These are phyloP conservation scores for Lactarius akahatsu DNA, from an alignment of 768 basidiomycete genomes.

Conservation along the genomic window DNA sequence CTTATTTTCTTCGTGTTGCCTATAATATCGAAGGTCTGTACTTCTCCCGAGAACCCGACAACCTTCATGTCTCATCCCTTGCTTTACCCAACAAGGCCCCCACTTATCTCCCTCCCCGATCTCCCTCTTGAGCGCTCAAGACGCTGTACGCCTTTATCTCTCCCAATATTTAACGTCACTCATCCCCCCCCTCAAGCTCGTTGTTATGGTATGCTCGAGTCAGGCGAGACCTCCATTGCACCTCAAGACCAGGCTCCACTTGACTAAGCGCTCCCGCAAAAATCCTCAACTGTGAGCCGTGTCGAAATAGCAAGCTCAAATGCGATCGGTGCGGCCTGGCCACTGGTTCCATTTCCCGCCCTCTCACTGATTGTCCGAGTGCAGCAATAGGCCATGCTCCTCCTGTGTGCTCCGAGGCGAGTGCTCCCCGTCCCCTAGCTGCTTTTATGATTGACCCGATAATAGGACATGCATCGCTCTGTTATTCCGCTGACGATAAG, in stretches of 20 bases:
- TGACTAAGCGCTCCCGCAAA: slow-evolving; percentile 28
- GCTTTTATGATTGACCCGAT: slow-evolving; percentile 4
- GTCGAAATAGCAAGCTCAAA: slow-evolving; percentile 31
- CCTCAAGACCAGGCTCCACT: slow-evolving; percentile 24
- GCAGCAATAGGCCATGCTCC: slow-evolving; percentile 29
- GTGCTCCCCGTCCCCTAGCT: not conserved
- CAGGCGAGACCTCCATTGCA: slow-evolving; percentile 28
- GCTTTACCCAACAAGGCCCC: slow-evolving; percentile 26
- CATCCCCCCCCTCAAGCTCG: slow-evolving; percentile 22
- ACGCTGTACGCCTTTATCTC: slow-evolving; percentile 20
- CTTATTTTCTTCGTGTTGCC: slow-evolving; percentile 15
- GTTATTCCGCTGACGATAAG: slow-evolving; percentile 28
- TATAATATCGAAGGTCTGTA: slow-evolving; percentile 20
- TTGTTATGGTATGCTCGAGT: slow-evolving; percentile 28
- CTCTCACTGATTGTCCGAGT: not conserved
- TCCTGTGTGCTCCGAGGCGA: slow-evolving; percentile 29
- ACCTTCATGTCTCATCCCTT: slow-evolving; percentile 28
- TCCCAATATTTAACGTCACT: slow-evolving; percentile 25
- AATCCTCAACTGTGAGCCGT: slow-evolving; percentile 30
- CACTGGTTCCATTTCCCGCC: not conserved
- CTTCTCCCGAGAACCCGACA: slow-evolving; percentile 28
- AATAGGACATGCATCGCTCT: slow-evolving; percentile 28
- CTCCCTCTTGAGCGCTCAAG: slow-evolving; percentile 25
- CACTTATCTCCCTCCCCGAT: slow-evolving; percentile 28
- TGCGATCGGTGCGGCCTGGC: slow-evolving; percentile 24